Evolutionary conservation across 2,329 filamentous ascomycete species (phyloP).

Genomic region (Exophiala calicioides): DNA sequence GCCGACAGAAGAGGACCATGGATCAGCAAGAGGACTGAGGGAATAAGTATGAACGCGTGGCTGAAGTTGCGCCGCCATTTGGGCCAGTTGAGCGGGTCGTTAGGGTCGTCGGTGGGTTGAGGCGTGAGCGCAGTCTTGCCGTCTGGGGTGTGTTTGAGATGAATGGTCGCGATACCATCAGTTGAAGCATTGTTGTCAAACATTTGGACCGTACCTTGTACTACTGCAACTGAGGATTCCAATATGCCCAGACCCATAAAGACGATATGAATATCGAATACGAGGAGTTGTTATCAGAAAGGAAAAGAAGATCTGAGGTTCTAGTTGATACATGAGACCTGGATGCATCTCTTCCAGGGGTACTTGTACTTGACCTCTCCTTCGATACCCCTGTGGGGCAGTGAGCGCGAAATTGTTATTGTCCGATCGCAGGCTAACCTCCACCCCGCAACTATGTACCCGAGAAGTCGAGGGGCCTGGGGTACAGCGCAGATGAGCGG

Average conservation of each 20-base stretch:
- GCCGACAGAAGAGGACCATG: constrained; percentile 65
- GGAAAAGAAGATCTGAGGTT: too few relatives aligned
- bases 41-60: constrained; percentile 89
- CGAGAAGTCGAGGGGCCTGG: too few relatives aligned
- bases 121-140: constrained; percentile 87
- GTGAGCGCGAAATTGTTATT: too few relatives aligned
- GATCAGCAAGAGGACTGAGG: constrained; percentile 38
- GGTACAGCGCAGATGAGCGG: too few relatives aligned
- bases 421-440: too few relatives aligned
- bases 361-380: too few relatives aligned
- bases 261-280: too few relatives aligned
- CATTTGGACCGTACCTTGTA: constrained; percentile 13
- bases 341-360: too few relatives aligned
- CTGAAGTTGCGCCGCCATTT: constrained; percentile 76
- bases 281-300: too few relatives aligned
- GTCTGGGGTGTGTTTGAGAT: constrained; percentile 46
- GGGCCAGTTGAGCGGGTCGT: constrained; percentile 92
- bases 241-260: constrained; percentile 9
- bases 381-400: too few relatives aligned
- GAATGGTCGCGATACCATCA: constrained; percentile 9
- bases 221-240: constrained; percentile 7
- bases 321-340: too few relatives aligned
- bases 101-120: constrained; percentile 84
- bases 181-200: constrained; percentile 9
- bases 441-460: too few relatives aligned